Evolutionary conservation across 805 yeast species (phyloP).

Genomic region (Maudiozyma turicensis): DNA sequence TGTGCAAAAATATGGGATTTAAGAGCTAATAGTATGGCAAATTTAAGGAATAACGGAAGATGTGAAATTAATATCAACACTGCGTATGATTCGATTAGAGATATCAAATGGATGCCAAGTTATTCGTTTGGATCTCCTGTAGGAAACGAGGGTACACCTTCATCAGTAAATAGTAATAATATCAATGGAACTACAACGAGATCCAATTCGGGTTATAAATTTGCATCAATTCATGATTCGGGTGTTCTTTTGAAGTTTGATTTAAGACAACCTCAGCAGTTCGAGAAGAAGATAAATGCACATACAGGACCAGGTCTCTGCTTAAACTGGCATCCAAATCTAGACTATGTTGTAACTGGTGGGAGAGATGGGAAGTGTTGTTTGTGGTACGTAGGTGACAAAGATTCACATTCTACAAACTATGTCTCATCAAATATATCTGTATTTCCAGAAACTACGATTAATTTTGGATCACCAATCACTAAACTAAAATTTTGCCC

Average conservation of each 20-base stretch:
- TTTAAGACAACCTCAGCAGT: slow-evolving; percentile 50
- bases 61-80: slow-evolving; percentile 32
- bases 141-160: neutral
- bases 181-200: slow-evolving; percentile 16
- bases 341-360: slow-evolving; percentile 77
- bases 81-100: slow-evolving; percentile 62
- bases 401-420: slow-evolving; percentile 33
- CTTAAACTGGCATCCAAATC: slow-evolving; percentile 78
- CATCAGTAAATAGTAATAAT: slow-evolving; percentile 5
- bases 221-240: slow-evolving; percentile 79
- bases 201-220: slow-evolving; percentile 31
- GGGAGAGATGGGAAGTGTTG: slow-evolving; percentile 67
- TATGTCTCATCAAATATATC: slow-evolving; percentile 7
- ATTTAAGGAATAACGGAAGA: slow-evolving; percentile 4
- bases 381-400: slow-evolving; percentile 29
- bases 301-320: slow-evolving; percentile 89
- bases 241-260: slow-evolving; percentile 88
- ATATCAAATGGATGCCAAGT: slow-evolving; percentile 42
- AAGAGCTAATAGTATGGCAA: slow-evolving; percentile 36
- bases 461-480: slow-evolving; percentile 70
- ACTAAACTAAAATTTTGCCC: slow-evolving; percentile 38
- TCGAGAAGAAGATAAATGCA: slow-evolving; percentile 71
- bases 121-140: slow-evolving; percentile 16
- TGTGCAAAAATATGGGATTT: slow-evolving; percentile 66
- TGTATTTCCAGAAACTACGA: slow-evolving; percentile 54